Base-by-base conservation (phyloP, 2,329 filamentous ascomycete species). In the Torrubiella hemipterigena region DNA sequence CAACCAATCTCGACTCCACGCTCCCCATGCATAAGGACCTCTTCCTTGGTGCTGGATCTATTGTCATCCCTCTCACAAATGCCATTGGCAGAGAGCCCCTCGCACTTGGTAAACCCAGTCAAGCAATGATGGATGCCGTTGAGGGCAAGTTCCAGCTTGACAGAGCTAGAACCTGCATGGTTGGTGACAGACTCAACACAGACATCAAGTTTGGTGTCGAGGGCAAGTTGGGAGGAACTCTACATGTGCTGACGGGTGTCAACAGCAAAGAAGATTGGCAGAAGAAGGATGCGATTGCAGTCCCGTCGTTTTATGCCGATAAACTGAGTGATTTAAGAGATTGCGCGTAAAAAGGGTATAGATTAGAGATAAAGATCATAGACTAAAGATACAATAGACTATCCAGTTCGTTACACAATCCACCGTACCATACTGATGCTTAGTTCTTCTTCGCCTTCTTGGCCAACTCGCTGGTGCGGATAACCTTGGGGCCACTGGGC, bases 121-220 rank as follows among this genome's bases (percentile, higher is more conserved):
- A 94, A 62, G 89, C 89, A 4, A 98, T 98, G 91, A 94, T 98
- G 89, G 89, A 96, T 54, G 86, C 91, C 4, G 81, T 98, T 35
- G 89, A 96, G 63, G 89, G 89, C 36, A 94, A 93, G 57, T 95
- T 96, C 55, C 69, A 81, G 43, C 80, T 98, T 32, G 78, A 96
- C 53, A 73, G 87, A 22, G 73, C 68, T 37, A 76, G 76, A 44
- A 83, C 91, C 1, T 96, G 91, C 58, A 98, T 98, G 91, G 73
- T 98, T 26, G 91, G 91, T 6, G 91, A 98, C 55, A 70, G 91
- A 18, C 63, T 94, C 40, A 83, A 96, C 54, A 98, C 91, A 0
- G 91, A 98, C 57, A 96, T 98, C 52, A 77, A 82, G 52, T 98
- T 98, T 52, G 91, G 91, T 4, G 71, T 95, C 40, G 80, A 96